A percentile compares a stretch with the other conserved stretches of the same genome.
Evolutionary conservation across 441 rosid genomes (phyloP).

Genomic region (Sinapis alba): DNA sequence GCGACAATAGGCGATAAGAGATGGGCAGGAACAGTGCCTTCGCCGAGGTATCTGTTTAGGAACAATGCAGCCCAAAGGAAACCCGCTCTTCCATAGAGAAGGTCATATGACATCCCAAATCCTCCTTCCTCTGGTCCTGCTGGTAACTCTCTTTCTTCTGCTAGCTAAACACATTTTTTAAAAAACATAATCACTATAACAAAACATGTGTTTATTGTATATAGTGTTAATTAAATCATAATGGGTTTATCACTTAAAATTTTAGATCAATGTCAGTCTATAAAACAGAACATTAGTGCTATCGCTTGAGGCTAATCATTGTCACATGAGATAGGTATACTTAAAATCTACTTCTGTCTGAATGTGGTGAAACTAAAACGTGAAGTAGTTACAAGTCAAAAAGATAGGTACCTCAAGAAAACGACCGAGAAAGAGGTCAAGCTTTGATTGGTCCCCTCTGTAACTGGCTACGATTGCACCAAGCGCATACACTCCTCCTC

Average conservation of each 20-base stretch:
- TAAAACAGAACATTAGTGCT: not conserved
- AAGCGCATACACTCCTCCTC: conserved; percentile 78
- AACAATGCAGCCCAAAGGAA: conserved; percentile 82
- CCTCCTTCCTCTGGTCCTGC: conserved; percentile 91
- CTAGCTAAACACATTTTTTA: conserved; percentile 45
- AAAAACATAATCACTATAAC: not conserved
- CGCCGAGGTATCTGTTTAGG: conserved; percentile 67
- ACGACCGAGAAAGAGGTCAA: conserved; percentile 52
- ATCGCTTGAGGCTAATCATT: not conserved
- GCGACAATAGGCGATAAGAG: conserved; percentile 68
- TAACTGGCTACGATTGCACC: conserved; percentile 70
- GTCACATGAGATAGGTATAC: not conserved
- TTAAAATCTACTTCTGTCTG: not conserved
- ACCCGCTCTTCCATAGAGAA: conserved; percentile 88
- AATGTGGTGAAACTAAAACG: conserved; percentile 1
- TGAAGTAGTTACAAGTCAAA: not conserved
- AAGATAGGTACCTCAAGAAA: conserved; percentile 61
- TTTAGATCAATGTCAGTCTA: not conserved
- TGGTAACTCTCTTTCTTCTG: conserved; percentile 79
- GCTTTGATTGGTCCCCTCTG: conserved; percentile 51
- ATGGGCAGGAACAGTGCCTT: conserved; percentile 47
- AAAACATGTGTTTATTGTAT: not conserved
- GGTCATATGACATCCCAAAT: conserved; percentile 91
- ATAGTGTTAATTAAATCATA: not conserved
- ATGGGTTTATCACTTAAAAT: not conserved